These are phyloP conservation scores for Panaeolus papilionaceus DNA, from an alignment of 768 basidiomycete genomes.

Conservation along the genomic window DNA sequence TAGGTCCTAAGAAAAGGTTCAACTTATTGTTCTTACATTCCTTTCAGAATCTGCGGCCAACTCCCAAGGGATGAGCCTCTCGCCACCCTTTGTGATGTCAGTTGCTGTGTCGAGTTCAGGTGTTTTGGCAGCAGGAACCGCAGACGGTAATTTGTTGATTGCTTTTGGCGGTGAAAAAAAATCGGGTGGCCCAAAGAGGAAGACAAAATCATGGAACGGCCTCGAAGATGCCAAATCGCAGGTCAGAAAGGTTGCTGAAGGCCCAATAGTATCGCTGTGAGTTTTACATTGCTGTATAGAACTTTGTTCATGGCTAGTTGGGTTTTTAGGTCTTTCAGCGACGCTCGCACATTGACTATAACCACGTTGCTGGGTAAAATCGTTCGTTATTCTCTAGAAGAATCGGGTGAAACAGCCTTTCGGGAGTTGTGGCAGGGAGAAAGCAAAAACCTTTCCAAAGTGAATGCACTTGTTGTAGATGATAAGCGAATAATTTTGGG, in stretches of 20 bases:
- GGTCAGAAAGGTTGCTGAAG: slow-evolving; percentile 63
- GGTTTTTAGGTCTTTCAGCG: slow-evolving; percentile 19
- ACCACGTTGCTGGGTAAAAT: slow-evolving; percentile 71
- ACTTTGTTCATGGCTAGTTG: neutral
- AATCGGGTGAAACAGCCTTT: slow-evolving; percentile 44
- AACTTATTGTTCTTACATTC: neutral
- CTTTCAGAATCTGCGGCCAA: slow-evolving; percentile 29
- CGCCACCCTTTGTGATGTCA: slow-evolving; percentile 78
- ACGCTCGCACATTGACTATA: slow-evolving; percentile 49
- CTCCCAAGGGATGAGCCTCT: slow-evolving; percentile 59
- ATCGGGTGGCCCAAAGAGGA: slow-evolving; percentile 54
- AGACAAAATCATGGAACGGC: slow-evolving; percentile 76
- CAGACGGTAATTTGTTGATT: slow-evolving; percentile 76
- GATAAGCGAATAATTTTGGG: slow-evolving; percentile 61
- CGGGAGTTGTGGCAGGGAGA: slow-evolving; percentile 54
- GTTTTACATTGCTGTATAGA: slow-evolving; percentile 27
- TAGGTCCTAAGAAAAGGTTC: slow-evolving; percentile 20
- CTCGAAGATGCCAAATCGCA: slow-evolving; percentile 53
- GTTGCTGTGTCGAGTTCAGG: slow-evolving; percentile 64
- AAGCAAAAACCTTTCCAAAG: slow-evolving; percentile 56
- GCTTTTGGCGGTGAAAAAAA: slow-evolving; percentile 75
- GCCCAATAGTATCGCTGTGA: slow-evolving; percentile 77
- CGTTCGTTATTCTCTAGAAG: slow-evolving; percentile 52
- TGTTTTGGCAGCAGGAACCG: slow-evolving; percentile 71
- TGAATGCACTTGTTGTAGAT: slow-evolving; percentile 64